Conservation (phyloP, 2,329 filamentous ascomycete species). For the Acarospora socialis region DNA sequence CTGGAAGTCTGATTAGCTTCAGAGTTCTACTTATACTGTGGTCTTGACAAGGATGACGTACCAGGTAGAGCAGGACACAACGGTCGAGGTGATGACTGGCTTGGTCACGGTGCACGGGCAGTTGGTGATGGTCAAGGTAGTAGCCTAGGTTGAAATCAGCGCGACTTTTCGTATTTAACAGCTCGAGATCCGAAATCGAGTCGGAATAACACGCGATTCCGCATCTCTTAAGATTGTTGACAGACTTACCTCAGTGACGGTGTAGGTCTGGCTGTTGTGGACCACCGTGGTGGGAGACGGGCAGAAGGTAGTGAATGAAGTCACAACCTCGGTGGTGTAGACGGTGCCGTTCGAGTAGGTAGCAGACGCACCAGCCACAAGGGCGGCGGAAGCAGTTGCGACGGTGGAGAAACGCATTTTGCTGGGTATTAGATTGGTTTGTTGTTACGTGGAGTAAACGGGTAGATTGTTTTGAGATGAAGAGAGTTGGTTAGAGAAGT, state of each 20-base stretch:
- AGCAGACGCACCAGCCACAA: conserved; percentile 31
- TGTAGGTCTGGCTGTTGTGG: conserved; percentile 53
- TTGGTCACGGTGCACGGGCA: conserved; percentile 53
- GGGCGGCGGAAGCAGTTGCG: conserved; percentile 24
- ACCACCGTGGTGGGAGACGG: conserved; percentile 50
- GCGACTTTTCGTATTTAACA: background rate
- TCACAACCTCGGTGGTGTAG: conserved; percentile 53
- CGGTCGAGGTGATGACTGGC: conserved; percentile 39
- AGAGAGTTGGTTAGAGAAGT: conserved; percentile 18
- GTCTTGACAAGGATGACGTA: conserved; percentile 16
- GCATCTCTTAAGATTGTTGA: background rate
- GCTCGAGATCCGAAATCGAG: background rate
- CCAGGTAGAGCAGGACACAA: conserved; percentile 32
- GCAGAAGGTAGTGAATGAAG: conserved; percentile 58
- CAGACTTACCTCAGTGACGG: conserved; percentile 44
- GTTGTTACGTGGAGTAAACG: conserved; percentile 3
- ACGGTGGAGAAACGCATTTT: conserved; percentile 36
- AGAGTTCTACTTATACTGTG: conserved; percentile 5
- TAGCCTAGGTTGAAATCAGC: conserved; percentile 34
- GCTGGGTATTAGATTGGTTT: conserved; percentile 14
- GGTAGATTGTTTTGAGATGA: conserved; percentile 7
- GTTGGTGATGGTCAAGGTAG: conserved; percentile 56
- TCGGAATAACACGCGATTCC: background rate
- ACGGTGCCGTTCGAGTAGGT: conserved; percentile 23
- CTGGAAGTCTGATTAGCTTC: conserved; percentile 14